phyloP scores from a whole-genome alignment of 2,329 filamentous ascomycete species.

The Trichoderma asperellum region DNA sequence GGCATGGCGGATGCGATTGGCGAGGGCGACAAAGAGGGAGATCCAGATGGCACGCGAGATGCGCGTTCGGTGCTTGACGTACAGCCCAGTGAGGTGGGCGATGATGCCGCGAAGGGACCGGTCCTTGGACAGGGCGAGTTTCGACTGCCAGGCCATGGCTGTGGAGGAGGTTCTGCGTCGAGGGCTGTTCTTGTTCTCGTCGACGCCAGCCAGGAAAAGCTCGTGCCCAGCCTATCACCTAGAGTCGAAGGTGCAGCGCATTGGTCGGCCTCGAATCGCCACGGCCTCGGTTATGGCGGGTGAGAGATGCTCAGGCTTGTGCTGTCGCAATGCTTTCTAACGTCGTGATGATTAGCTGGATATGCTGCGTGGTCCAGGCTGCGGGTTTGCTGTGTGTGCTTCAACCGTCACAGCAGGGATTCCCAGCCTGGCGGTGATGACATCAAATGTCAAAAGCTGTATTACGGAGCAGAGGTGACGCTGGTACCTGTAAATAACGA shows the following conservation, averaged over 20 bases:
- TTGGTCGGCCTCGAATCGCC: slow-evolving; percentile 21
- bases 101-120: slow-evolving; percentile 68
- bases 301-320: not conserved
- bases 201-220: slow-evolving; percentile 1
- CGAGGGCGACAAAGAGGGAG: slow-evolving; percentile 76
- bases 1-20: slow-evolving; percentile 87
- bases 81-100: slow-evolving; percentile 69
- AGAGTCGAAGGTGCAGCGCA: slow-evolving; percentile 18
- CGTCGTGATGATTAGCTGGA: not conserved
- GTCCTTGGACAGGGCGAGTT: slow-evolving; percentile 64
- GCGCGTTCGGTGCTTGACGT: slow-evolving; percentile 76
- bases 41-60: slow-evolving; percentile 86
- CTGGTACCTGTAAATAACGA: slow-evolving; percentile 5
- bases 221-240: slow-evolving; percentile 18
- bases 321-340: not conserved
- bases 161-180: not conserved
- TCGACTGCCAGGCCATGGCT: slow-evolving; percentile 75
- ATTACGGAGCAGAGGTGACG: not conserved
- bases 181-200: not conserved
- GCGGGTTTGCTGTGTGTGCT: not conserved
- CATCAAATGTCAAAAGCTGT: not conserved
- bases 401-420: not conserved
- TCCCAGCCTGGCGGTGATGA: slow-evolving; percentile 6
- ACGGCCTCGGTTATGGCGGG: slow-evolving; percentile 20
- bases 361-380: not conserved